Evolutionary conservation across 768 basidiomycete genomes (phyloP).

Genomic region (Pleurotus sapidus): DNA sequence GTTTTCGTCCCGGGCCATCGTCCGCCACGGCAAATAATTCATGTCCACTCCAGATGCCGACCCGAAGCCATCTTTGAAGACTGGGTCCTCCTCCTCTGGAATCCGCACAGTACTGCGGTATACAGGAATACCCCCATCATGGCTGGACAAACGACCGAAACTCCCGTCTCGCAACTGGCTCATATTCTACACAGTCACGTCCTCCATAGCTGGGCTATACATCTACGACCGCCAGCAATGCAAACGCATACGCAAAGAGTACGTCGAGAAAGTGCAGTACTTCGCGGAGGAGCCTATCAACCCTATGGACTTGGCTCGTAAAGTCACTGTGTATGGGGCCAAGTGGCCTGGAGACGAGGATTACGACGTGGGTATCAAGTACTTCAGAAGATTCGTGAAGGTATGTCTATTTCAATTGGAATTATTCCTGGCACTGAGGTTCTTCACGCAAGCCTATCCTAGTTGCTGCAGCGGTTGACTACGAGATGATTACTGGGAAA

Average conservation of each 20-base stretch:
- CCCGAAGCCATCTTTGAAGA: neutral
- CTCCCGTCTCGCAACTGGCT: slow-evolving; percentile 93
- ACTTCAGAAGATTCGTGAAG: slow-evolving; percentile 98
- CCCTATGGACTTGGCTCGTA: slow-evolving; percentile 66
- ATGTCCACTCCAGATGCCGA: slow-evolving; percentile 2
- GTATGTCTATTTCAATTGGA: slow-evolving; percentile 40
- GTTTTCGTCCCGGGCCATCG: neutral
- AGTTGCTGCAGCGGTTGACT: slow-evolving; percentile 93
- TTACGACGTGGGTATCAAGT: slow-evolving; percentile 74
- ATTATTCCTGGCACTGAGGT: slow-evolving; percentile 11
- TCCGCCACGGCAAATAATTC: neutral
- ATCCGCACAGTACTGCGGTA: slow-evolving; percentile 60
- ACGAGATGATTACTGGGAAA: slow-evolving; percentile 76
- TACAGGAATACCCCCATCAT: slow-evolving; percentile 69
- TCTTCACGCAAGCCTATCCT: slow-evolving; percentile 70
- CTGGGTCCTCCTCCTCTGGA: slow-evolving; percentile 39
- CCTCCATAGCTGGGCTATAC: slow-evolving; percentile 68
- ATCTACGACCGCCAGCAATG: slow-evolving; percentile 86
- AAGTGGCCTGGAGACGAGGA: slow-evolving; percentile 98
- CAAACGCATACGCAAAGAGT: slow-evolving; percentile 70
- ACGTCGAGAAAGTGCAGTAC: slow-evolving; percentile 75
- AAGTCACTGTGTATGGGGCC: slow-evolving; percentile 81
- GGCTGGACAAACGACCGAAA: slow-evolving; percentile 81
- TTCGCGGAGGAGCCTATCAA: slow-evolving; percentile 68
- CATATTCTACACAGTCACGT: slow-evolving; percentile 82